A percentile compares a stretch with the other conserved stretches of the same genome.
phyloP scores from a whole-genome alignment of 441 rosid genomes.

The Capsella rubella region DNA sequence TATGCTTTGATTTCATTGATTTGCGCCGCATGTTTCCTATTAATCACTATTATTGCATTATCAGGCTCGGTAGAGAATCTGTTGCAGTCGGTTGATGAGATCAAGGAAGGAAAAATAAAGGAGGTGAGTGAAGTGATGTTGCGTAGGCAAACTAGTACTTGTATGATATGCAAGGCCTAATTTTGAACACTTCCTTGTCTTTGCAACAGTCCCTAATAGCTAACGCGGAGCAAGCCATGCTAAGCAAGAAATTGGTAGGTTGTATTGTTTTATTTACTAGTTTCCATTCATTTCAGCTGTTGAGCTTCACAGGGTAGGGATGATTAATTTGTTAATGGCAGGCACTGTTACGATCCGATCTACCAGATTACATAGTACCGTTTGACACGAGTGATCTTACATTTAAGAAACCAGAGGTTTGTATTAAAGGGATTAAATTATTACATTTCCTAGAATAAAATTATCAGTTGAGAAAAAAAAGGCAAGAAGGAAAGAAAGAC shows the following conservation, averaged over 20 bases:
- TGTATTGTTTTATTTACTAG: neutral
- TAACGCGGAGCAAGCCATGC: slow-evolving; percentile 69
- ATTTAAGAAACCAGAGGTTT: slow-evolving; percentile 86
- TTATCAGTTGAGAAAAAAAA: neutral
- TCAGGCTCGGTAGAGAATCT: slow-evolving; percentile 81
- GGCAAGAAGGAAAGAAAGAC: neutral
- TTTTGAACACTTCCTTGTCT: neutral
- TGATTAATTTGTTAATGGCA: slow-evolving; percentile 44
- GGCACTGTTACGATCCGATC: slow-evolving; percentile 89
- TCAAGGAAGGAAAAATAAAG: slow-evolving; percentile 65
- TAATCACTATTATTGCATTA: slow-evolving; percentile 16
- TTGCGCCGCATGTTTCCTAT: neutral
- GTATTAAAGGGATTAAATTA: slow-evolving; percentile 37
- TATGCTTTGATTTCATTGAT: slow-evolving; percentile 18
- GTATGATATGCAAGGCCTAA: slow-evolving; percentile 24
- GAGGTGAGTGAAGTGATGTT: slow-evolving; percentile 52
- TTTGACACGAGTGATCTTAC: slow-evolving; percentile 65
- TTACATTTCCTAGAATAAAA: neutral
- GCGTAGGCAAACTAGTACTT: slow-evolving; percentile 19
- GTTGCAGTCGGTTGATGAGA: slow-evolving; percentile 73
- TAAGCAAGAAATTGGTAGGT: slow-evolving; percentile 84
- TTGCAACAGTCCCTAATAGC: slow-evolving; percentile 58
- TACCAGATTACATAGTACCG: slow-evolving; percentile 92
- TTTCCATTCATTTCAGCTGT: slow-evolving; percentile 16
- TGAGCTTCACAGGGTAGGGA: neutral